Base-by-base conservation (phyloP, 2,329 filamentous ascomycete species). In the Trichoderma koningii region DNA sequence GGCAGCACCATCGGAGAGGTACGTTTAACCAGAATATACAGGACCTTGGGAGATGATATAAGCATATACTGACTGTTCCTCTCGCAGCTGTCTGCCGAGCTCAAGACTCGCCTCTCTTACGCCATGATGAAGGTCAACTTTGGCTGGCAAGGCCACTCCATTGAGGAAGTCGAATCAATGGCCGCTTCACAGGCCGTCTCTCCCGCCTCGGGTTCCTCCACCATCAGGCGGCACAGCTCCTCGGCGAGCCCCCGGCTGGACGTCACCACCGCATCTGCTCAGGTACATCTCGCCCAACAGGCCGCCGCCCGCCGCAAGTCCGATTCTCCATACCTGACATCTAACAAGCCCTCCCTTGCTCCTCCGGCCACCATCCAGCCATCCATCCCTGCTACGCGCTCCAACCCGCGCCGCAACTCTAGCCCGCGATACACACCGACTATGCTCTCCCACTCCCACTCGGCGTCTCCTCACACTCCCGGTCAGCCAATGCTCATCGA, bases 41-140 rank as follows among this genome's bases (percentile, higher is more conserved):
- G 21, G 42, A 28, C 15, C 15, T 14, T 38, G 26, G 42, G 38
- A 44, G 70, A 67, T 71, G 69, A 67, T 14, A 38, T 14, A 12
- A 14, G 34, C 50, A 34, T 52, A 7, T 42, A 64, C 52, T 55
- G 21, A 50, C 53, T 41, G 7, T 3, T 7, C 38, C 47, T 5
- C 3, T 42, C 51, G 7, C 74, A 93, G 90, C 80, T 92, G 62
- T 92, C 91, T 47, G 86, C 88, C 63, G 90, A 94, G 73, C 83
- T 98, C 60, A 90, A 89, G 73, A 89, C 92, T 57, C 90, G 92
- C 71, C 83, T 98, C 30, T 92, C 92, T 7, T 97, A 97, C 76
- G 94, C 94, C 69, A 95, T 96, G 85, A 85, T 96, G 74, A 97
- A 97, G 77, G 90, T 97, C 47, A 92, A 92, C 74, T 88, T 96